Percentiles rank a stretch among this genome's conserved stretches.
Evolutionary conservation across 1,284 basidiomycete genomes (phyloP).

Genomic region (Pholiota adiposa): DNA sequence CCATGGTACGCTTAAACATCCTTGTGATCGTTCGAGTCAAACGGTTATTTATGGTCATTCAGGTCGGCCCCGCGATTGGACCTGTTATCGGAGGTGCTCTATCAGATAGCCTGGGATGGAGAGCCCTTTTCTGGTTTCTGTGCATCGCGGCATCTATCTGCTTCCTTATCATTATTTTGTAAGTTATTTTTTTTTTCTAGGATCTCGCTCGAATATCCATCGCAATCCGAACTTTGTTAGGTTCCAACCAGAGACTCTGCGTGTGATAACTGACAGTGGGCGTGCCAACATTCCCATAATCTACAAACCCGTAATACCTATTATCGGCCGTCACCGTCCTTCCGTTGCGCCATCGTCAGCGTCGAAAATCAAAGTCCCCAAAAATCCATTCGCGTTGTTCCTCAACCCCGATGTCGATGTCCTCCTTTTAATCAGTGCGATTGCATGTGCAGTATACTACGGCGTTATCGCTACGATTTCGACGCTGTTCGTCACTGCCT

Average conservation of each 20-base stretch:
- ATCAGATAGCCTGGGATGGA: conserved; percentile 44
- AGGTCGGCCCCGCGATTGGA: conserved; percentile 8
- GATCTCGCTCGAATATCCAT: background rate
- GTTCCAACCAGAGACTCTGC: conserved; percentile 67
- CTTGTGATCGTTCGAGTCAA: background rate
- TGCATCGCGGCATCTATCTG: conserved; percentile 46
- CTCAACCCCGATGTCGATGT: conserved; percentile 62
- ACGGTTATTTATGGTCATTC: background rate
- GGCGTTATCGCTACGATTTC: conserved; percentile 69
- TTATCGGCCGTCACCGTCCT: conserved; percentile 46
- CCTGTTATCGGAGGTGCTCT: conserved; percentile 10
- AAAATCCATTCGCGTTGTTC: conserved; percentile 65
- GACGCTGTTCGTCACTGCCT: conserved; percentile 58
- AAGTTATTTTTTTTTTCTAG: background rate
- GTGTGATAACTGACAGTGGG: conserved; percentile 36
- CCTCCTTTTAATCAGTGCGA: conserved; percentile 63
- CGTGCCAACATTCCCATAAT: background rate
- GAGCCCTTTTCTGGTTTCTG: conserved; percentile 83
- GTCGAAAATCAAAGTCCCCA: conserved; percentile 37
- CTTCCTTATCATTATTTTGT: conserved; percentile 9
- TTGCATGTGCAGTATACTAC: conserved; percentile 41
- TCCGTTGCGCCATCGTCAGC: background rate
- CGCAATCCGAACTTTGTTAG: conserved; percentile 31
- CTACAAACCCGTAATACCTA: conserved; percentile 57
- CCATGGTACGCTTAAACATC: conserved; percentile 33